phyloP scores from a whole-genome alignment of 2,329 filamentous ascomycete species.

The Phyllosticta citriasiana region DNA sequence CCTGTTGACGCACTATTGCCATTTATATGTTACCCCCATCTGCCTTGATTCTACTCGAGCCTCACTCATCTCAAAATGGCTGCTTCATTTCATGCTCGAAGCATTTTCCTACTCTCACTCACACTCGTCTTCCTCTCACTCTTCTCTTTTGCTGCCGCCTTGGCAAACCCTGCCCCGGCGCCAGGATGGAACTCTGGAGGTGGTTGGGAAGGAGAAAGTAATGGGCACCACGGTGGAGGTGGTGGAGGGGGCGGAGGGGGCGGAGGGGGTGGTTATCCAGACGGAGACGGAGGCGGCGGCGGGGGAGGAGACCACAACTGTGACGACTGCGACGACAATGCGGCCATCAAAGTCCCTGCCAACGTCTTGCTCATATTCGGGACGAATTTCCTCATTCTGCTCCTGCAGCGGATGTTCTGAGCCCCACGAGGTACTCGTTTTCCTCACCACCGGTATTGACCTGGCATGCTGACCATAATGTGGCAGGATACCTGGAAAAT shows the following conservation, averaged over 20 bases:
- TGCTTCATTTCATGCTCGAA: neutral
- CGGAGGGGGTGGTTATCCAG: neutral
- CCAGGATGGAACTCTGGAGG: neutral
- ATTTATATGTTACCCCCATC: neutral
- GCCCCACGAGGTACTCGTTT: neutral
- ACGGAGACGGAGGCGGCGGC: neutral
- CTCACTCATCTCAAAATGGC: neutral
- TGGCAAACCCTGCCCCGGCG: neutral
- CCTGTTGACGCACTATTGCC: neutral
- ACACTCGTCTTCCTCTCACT: conserved; percentile 1
- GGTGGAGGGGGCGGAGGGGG: neutral
- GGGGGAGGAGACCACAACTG: neutral
- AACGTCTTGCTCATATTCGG: neutral
- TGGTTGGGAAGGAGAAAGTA: neutral
- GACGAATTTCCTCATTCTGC: neutral
- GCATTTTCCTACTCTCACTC: neutral
- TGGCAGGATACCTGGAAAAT: neutral
- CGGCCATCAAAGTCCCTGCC: neutral
- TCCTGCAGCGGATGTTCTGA: neutral
- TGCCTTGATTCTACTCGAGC: neutral
- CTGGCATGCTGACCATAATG: neutral
- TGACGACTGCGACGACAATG: neutral
- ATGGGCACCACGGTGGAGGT: neutral
- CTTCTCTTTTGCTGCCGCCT: neutral
- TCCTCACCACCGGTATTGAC: too few species aligned